Percentiles rank a stretch among this genome's conserved stretches.
phyloP scores from a whole-genome alignment of 306 rosid genomes.

The Arachis hypogaea region DNA sequence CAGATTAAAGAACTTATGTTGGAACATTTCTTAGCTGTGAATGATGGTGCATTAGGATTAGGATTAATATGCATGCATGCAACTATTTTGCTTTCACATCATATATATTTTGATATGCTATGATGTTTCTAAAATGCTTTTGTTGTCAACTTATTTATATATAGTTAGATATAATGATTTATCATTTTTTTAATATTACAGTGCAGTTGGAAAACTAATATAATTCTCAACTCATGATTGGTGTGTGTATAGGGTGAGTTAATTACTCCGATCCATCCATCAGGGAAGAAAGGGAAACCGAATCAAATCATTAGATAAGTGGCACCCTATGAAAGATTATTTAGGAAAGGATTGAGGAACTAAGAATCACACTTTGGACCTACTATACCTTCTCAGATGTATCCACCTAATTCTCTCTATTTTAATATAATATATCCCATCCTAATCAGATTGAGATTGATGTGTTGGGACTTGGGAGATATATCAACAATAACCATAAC shows the following conservation, averaged over 20 bases:
- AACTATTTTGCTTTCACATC: too few species aligned
- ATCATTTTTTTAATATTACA: too few species aligned
- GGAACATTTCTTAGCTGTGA: slow-evolving; percentile 38
- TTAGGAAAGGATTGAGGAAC: slow-evolving; percentile 35
- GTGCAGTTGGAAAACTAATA: neutral
- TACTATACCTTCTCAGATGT: slow-evolving; percentile 14
- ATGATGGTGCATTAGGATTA: slow-evolving; percentile 35
- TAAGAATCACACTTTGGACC: slow-evolving; percentile 32
- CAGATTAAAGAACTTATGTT: slow-evolving; percentile 1
- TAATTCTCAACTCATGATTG: neutral
- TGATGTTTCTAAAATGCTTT: too few species aligned
- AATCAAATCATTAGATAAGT: neutral
- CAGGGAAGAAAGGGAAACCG: neutral
- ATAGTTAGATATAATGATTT: too few species aligned
- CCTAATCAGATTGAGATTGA: neutral
- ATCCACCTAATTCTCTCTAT: neutral
- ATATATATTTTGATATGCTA: too few species aligned
- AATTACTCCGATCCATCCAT: neutral
- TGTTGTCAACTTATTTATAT: too few species aligned
- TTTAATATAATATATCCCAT: neutral
- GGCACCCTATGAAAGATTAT: slow-evolving; percentile 2
- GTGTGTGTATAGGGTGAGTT: slow-evolving; percentile 24
- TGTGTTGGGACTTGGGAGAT: neutral
- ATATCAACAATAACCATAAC: neutral
- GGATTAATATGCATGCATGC: too few species aligned